These are phyloP conservation scores for Parathielavia appendiculata DNA, from an alignment of 495 filamentous ascomycete species.

Conservation along the genomic window DNA sequence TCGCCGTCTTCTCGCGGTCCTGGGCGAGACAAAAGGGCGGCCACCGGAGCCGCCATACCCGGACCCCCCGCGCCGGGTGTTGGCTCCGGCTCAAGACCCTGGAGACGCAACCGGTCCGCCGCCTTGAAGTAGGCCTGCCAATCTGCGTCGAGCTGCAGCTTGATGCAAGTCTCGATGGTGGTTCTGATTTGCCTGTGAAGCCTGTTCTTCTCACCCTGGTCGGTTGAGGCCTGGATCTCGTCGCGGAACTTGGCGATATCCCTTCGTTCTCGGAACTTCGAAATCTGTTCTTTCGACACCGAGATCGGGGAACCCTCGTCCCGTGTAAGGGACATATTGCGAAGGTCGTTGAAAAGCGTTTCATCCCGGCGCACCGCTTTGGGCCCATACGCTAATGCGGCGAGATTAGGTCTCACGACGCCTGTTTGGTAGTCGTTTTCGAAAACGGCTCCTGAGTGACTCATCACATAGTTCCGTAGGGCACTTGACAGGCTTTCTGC, in stretches of 20 bases:
- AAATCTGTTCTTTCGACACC: conserved; percentile 9
- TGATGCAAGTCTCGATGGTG: conserved; percentile 10
- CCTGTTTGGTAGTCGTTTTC: conserved; percentile 13
- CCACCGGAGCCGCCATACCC: conserved; percentile 12
- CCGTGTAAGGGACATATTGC: conserved; percentile 10
- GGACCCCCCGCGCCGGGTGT: conserved; percentile 1
- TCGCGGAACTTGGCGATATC: conserved; percentile 9
- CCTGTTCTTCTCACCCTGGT: conserved; percentile 11
- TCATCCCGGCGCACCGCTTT: too few species aligned
- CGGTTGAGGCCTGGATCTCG: conserved; percentile 1
- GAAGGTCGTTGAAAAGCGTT: conserved; percentile 13
- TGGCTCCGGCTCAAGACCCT: conserved; percentile 12
- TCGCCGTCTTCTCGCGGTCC: conserved; percentile 6
- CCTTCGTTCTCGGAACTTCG: conserved; percentile 12
- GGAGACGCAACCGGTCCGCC: too few species aligned
- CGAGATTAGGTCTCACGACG: conserved; percentile 3
- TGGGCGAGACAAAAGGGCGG: conserved; percentile 4
- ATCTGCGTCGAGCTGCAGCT: conserved; percentile 12
- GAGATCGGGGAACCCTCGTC: conserved; percentile 11
- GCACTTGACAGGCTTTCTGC: too few species aligned
- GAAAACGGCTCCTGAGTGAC: conserved; percentile 7
- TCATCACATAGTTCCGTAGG: conserved; percentile 14
- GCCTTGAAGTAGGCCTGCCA: conserved; percentile 16
- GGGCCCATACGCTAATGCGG: conserved; percentile 1
- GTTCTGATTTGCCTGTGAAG: conserved; percentile 5